These are phyloP conservation scores for Pilaira anomala DNA, from an alignment of 192 early-diverging fungal genomes.

Conservation along the genomic window DNA sequence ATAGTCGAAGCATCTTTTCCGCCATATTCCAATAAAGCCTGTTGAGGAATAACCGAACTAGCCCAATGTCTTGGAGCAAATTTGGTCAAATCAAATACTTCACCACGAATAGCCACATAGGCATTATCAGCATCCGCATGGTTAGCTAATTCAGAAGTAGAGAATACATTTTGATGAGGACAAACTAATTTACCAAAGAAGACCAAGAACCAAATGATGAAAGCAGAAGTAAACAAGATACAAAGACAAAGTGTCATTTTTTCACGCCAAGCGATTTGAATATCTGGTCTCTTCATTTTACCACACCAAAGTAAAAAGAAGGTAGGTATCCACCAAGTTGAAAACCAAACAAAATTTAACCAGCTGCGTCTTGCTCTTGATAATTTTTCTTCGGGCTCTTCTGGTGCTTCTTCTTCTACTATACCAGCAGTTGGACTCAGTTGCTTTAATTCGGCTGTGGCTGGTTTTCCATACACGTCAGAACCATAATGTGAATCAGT, in stretches of 20 bases:
- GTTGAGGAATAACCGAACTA: slow-evolving; percentile 53
- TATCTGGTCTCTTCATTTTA: slow-evolving; percentile 72
- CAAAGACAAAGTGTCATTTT: slow-evolving; percentile 90
- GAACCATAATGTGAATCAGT: slow-evolving; percentile 35
- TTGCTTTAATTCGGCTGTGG: slow-evolving; percentile 9
- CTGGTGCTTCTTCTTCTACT: slow-evolving; percentile 36
- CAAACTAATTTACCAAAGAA: slow-evolving; percentile 73
- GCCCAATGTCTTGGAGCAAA: slow-evolving; percentile 58
- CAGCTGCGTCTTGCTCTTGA: slow-evolving; percentile 71
- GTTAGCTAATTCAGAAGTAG: slow-evolving; percentile 49
- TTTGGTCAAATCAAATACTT: slow-evolving; percentile 76
- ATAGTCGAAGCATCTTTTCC: slow-evolving; percentile 61
- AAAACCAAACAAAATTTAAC: slow-evolving; percentile 77
- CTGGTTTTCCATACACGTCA: slow-evolving; percentile 17
- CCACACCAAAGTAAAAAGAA: slow-evolving; percentile 63
- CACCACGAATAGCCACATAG: slow-evolving; percentile 70
- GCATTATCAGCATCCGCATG: slow-evolving; percentile 49
- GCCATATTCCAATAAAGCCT: slow-evolving; percentile 44
- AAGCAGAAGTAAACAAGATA: slow-evolving; percentile 71
- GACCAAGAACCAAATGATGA: slow-evolving; percentile 85
- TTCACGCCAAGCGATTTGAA: slow-evolving; percentile 95
- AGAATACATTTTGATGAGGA: slow-evolving; percentile 73
- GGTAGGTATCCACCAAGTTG: slow-evolving; percentile 85
- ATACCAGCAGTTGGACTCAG: slow-evolving; percentile 18
- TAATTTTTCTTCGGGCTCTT: slow-evolving; percentile 41